Evolutionary conservation across 345 rosid genomes (phyloP).

Genomic region (Limnanthes douglasii): DNA sequence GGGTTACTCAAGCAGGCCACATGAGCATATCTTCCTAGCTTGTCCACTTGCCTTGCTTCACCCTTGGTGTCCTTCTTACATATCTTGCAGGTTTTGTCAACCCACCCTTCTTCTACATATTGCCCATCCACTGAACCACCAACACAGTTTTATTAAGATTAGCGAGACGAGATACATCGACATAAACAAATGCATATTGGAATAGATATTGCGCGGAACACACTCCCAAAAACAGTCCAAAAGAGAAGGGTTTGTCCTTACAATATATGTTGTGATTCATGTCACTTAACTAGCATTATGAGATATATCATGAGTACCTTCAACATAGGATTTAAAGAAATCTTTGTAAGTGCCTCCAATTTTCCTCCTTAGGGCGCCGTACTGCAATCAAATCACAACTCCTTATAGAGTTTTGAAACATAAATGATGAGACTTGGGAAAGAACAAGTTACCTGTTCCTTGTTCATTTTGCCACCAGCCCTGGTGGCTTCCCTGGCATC

Average conservation of each 20-base stretch:
- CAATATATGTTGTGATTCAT: neutral
- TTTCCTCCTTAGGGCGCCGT: conserved; percentile 87
- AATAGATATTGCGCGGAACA: too few species aligned
- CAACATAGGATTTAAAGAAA: conserved; percentile 80
- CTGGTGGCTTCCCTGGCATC: conserved; percentile 58
- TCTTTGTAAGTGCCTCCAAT: conserved; percentile 92
- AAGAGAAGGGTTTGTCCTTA: too few species aligned
- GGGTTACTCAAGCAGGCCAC: conserved; percentile 51
- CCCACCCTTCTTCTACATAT: conserved; percentile 65
- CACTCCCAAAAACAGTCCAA: too few species aligned
- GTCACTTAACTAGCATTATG: neutral
- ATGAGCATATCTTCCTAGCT: conserved; percentile 60
- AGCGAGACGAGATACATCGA: neutral
- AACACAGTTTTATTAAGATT: neutral
- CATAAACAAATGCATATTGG: too few species aligned
- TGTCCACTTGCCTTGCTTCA: conserved; percentile 68
- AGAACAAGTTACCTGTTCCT: conserved; percentile 36
- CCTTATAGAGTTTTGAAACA: neutral
- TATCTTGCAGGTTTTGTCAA: conserved; percentile 80
- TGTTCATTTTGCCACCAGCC: conserved; percentile 53
- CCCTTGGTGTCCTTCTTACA: conserved; percentile 83
- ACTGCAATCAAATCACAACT: conserved; percentile 22
- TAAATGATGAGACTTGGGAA: neutral
- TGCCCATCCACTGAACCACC: conserved; percentile 49
- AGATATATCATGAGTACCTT: conserved; percentile 32